Evolutionary conservation across 768 basidiomycete species (phyloP).

Genomic region (Cyclocybe aegerita): DNA sequence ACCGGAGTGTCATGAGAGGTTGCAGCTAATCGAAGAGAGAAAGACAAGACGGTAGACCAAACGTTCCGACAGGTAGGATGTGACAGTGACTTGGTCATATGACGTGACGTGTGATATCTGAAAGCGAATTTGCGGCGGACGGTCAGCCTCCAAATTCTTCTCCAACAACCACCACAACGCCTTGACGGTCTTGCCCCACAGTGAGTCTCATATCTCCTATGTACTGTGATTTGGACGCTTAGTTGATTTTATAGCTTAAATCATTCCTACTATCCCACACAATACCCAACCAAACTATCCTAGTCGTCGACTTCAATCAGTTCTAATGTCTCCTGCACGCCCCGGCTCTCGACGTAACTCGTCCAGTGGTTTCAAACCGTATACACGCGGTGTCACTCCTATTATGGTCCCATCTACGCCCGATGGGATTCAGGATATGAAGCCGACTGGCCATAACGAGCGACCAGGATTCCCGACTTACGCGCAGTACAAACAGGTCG

Average conservation of each 20-base stretch:
- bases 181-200: constrained; percentile 11
- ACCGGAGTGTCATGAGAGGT: no score
- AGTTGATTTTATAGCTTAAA: constrained; percentile 9
- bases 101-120: no score
- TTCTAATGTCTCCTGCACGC: constrained; percentile 34
- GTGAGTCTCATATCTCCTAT: constrained; percentile 10
- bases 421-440: constrained; percentile 7
- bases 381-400: constrained; percentile 25
- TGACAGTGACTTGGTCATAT: no score
- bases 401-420: constrained; percentile 11
- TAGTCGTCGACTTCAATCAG: constrained; percentile 2
- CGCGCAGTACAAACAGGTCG: constrained; percentile 57
- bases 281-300: constrained; percentile 15
- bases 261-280: constrained; percentile 1
- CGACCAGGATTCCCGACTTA: constrained; percentile 60
- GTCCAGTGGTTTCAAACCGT: constrained; percentile 31
- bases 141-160: constrained; percentile 28
- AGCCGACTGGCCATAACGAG: constrained; percentile 9
- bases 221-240: constrained; percentile 16
- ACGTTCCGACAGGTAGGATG: no score
- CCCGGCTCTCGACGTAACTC: constrained; percentile 25
- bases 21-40: no score
- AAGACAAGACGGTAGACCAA: no score
- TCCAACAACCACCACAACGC: constrained; percentile 20
- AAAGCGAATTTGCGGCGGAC: constrained; percentile 8